Base-by-base conservation (phyloP, 2,329 filamentous ascomycete species). In the Pseudogymnoascus sp. region DNA sequence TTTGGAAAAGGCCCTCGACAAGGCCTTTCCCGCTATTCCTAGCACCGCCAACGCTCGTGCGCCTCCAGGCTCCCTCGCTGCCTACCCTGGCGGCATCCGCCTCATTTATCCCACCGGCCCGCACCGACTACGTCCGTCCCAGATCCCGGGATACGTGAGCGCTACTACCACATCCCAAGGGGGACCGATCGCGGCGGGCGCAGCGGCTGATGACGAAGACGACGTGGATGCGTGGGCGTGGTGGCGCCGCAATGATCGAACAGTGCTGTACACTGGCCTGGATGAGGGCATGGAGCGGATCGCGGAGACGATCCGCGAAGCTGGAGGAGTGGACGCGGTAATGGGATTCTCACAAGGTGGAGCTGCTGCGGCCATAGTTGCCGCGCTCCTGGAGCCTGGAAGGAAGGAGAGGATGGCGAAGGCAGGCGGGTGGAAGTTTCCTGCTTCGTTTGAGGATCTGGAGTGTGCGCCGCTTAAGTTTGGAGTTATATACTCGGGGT, bases 261-360 rank as follows among this genome's bases (percentile, higher is more conserved):
- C 81, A 0, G 80, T 79, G 1, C 74, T 81, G 25, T 97, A 96
- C 74, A 79, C 81, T 8, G 83, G 85, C 0, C 74, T 97, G 2
- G 83, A 88, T n/a, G 75, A 82, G 18, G 90, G 90, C 0, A 80
- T 97, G 67, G 74, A 72, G 0, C 71, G 76, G 1, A 75, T 96
- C 5, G 88, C 88, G 0, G 72, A 79, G 4, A 75, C 84, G 0
- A 82, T 95, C 25, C 74, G 76, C 33, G 79, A 82, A 1, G 81
- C 85, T 7, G 87, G 85, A 0, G 87, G 87, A 1, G 83, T 93
- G 48, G 89, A 94, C 69, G 91, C 87, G 5, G 86, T 92, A 0
- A 77, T 92, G 29, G 92, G 91, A 0, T 96, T 96, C 76, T 89
- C 84, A 64, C 91, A 96, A 75, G 91, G 91, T 18, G 91, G 82